Base-by-base conservation (phyloP, 768 basidiomycete genomes). In the Lentinula boryana region DNA sequence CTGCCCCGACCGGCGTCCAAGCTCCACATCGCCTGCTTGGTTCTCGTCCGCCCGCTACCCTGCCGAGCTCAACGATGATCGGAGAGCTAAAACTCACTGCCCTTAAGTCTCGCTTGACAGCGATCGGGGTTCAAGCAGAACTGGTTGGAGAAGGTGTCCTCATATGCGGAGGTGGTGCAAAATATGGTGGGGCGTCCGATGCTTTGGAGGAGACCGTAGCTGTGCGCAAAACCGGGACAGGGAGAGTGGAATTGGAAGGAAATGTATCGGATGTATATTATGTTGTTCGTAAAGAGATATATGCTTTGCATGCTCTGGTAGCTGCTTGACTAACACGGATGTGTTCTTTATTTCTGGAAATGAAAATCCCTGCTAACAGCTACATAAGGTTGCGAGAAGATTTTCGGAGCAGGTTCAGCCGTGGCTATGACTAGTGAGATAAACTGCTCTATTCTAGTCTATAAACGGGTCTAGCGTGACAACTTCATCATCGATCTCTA, bases 71-170 rank as follows among this genome's bases (percentile, higher is more conserved):
- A 0, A 91, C 95, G 6, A 96, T 98, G 88, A 97, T 99, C 60
- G 97, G 97, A 55, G 97, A 98, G 68, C 83, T 99, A 44, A 95
- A 97, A 70, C 78, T 99, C 32, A 95, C 94, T 0, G 83, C 85
- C 1, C 81, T 99, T 51, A 97, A 98, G 72, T 71, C 86, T n/a
- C 84, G 87, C 5, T 79, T 99, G 21, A 79, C 85, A 4, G 72
- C 84, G 1, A 75, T 93, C 2, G 87, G 88, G 9, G 86, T 98
- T 50, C 88, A 91, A 48, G 93, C 95, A 0, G 95, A 98, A 71
- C 87, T 98, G 60, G 88, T 95, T n/a, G 96, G 96, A 23, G 96
- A 98, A 75, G 97, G 97, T 76, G 90, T 96, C 8, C 79, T 99
- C 32, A 83, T 99, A 38, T 99, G 97, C 68, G 89, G 87, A 41